Percentiles rank a stretch among this genome's conserved stretches.
Evolutionary conservation across 2,329 filamentous ascomycete species (phyloP).

Genomic region (Endocalyx cinctus): DNA sequence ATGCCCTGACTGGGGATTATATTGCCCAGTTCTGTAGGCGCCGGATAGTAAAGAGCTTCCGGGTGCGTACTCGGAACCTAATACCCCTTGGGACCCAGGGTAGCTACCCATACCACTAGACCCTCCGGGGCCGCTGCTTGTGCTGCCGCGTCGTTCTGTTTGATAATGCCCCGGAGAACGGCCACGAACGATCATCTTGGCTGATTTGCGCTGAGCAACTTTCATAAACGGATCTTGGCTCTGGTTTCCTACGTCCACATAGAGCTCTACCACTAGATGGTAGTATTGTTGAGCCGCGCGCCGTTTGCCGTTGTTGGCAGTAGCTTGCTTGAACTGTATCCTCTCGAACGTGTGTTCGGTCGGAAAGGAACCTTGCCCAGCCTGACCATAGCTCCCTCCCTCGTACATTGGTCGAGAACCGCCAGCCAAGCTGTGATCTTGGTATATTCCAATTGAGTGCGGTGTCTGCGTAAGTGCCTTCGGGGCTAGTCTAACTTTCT

Average conservation of each 20-base stretch:
- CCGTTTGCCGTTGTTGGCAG: conserved; percentile 88
- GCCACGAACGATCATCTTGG: conserved; percentile 82
- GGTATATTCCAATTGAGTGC: conserved; percentile 42
- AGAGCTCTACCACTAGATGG: conserved; percentile 82
- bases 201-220: conserved; percentile 67
- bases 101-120: conserved; percentile 57
- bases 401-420: conserved; percentile 37
- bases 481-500: conserved; percentile 63
- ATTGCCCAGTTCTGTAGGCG: conserved; percentile 29
- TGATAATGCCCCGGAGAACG: conserved; percentile 79
- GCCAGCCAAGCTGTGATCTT: conserved; percentile 29
- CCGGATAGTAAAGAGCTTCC: conserved; percentile 35
- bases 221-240: conserved; percentile 57
- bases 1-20: conserved; percentile 37
- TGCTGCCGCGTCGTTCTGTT: conserved; percentile 62
- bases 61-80: conserved; percentile 34
- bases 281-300: conserved; percentile 90
- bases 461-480: conserved; percentile 51
- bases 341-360: conserved; percentile 71
- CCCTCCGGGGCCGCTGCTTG: conserved; percentile 63
- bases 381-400: conserved; percentile 32
- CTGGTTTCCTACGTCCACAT: conserved; percentile 58
- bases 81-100: conserved; percentile 33
- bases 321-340: conserved; percentile 92
- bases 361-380: conserved; percentile 32